phyloP scores from a whole-genome alignment of 2,329 filamentous ascomycete species.

The Podosphaera aphanis region DNA sequence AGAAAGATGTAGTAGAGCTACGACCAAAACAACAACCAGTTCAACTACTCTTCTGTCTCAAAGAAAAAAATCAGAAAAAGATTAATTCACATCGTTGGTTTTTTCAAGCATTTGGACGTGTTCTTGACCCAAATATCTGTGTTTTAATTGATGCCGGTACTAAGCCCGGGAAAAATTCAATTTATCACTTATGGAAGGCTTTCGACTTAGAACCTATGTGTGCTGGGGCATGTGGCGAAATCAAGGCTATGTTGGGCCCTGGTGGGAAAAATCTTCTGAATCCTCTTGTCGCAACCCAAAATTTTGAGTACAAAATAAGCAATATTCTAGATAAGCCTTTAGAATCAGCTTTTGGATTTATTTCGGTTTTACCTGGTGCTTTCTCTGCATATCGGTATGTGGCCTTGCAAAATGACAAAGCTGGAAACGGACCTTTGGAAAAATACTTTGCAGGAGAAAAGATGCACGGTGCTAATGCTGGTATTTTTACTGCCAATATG shows the following conservation, averaged over 20 bases:
- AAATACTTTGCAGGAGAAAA: conserved; percentile 97
- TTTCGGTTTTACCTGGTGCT: conserved; percentile 83
- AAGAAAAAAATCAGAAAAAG: conserved; percentile 99
- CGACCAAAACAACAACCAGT: conserved; percentile 74
- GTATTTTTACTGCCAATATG: conserved; percentile 98
- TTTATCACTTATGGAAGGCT: conserved; percentile 96
- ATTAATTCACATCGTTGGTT: conserved; percentile 99
- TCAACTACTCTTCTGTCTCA: conserved; percentile 91
- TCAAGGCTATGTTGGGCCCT: conserved; percentile 85
- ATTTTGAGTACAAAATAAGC: conserved; percentile 99
- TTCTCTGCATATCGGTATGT: conserved; percentile 96
- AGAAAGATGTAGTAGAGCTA: conserved; percentile 68
- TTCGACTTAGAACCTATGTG: conserved; percentile 97
- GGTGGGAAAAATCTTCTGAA: conserved; percentile 75
- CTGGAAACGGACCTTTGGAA: conserved; percentile 72
- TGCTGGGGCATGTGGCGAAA: conserved; percentile 90
- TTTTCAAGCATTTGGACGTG: conserved; percentile 84
- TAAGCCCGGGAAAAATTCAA: conserved; percentile 75
- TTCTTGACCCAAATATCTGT: conserved; percentile 88
- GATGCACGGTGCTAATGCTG: conserved; percentile 67
- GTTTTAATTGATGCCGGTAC: conserved; percentile 92
- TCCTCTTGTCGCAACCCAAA: conserved; percentile 83
- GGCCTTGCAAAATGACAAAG: conserved; percentile 90
- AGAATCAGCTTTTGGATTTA: conserved; percentile 94
- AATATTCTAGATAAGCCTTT: conserved; percentile 97